These are phyloP conservation scores for Talaromyces adpressus DNA, from an alignment of 495 filamentous ascomycete species.

Conservation along the genomic window DNA sequence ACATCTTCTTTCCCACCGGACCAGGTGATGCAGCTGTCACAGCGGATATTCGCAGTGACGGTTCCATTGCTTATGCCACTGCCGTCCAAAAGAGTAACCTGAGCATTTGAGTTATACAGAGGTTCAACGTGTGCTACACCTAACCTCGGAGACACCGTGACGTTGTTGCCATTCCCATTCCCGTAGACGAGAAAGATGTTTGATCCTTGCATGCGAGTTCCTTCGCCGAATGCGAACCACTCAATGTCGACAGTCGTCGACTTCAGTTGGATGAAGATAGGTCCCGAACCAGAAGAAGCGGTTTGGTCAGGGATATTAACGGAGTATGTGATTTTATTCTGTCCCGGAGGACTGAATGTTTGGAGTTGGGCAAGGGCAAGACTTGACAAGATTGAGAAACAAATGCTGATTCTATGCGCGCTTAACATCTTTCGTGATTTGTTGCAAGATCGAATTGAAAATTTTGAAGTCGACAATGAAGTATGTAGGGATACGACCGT, in stretches of 20 bases:
- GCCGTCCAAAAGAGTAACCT: conserved; percentile 46
- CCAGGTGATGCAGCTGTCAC: conserved; percentile 48
- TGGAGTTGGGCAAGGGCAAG: conserved; percentile 4
- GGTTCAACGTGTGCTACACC: conserved; percentile 45
- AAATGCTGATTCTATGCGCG: not conserved
- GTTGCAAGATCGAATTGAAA: not conserved
- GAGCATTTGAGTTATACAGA: conserved; percentile 31
- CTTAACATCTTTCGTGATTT: not conserved
- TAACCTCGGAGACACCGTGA: conserved; percentile 55
- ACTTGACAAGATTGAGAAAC: not conserved
- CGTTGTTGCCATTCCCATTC: conserved; percentile 39
- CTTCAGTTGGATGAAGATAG: conserved; percentile 53
- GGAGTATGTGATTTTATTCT: conserved; percentile 11
- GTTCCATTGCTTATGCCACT: conserved; percentile 44
- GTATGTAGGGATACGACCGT: not conserved
- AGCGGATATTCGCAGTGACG: conserved; percentile 56
- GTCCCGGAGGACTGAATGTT: conserved; percentile 9
- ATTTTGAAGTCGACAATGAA: not conserved
- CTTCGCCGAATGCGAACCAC: conserved; percentile 61
- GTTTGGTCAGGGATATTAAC: conserved; percentile 15
- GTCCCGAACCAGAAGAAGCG: conserved; percentile 11
- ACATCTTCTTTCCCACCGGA: conserved; percentile 38
- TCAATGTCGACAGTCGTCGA: conserved; percentile 40
- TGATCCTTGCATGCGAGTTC: conserved; percentile 46
- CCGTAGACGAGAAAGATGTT: conserved; percentile 62